Percentiles rank a stretch among this genome's conserved stretches.
Conservation (phyloP, 2,329 filamentous ascomycete genomes). For the Tolypocladium endophyticum region DNA sequence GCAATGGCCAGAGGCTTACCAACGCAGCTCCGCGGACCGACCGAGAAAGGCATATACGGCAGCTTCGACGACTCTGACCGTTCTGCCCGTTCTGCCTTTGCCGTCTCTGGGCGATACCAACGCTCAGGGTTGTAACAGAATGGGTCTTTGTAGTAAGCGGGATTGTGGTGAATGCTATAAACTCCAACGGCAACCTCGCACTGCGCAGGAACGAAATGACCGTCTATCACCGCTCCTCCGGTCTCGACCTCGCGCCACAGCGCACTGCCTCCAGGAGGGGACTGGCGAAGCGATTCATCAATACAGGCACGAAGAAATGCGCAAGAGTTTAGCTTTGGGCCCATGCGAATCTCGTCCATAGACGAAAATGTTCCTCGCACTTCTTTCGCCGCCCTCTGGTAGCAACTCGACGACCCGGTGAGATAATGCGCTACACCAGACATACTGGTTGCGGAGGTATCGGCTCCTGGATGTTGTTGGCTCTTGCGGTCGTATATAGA, state of each 20-base stretch:
- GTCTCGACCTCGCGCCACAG: constrained; percentile 7
- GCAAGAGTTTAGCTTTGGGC: constrained; percentile 19
- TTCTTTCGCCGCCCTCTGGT: constrained; percentile 18
- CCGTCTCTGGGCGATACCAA: constrained; percentile 2
- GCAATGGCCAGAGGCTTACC: constrained; percentile 5
- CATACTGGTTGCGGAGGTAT: constrained; percentile 27
- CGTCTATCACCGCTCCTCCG: constrained; percentile 6
- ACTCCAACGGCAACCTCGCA: constrained; percentile 8
- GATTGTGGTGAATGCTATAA: constrained; percentile 10
- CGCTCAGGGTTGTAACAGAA: constrained; percentile 4
- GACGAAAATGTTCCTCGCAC: constrained; percentile 17
- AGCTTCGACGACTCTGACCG: neutral
- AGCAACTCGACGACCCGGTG: constrained; percentile 15
- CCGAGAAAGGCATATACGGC: constrained; percentile 4
- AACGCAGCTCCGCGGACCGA: constrained; percentile 5
- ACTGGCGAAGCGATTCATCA: constrained; percentile 14
- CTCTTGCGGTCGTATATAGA: neutral
- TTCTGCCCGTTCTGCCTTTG: neutral
- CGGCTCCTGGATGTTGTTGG: constrained; percentile 14
- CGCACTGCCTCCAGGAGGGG: constrained; percentile 4
- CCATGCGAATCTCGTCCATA: constrained; percentile 22
- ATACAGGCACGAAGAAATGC: constrained; percentile 30
- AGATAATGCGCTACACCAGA: constrained; percentile 28
- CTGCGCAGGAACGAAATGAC: constrained; percentile 5
- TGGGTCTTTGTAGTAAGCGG: constrained; percentile 2